phyloP scores from a whole-genome alignment of 441 rosid genomes.

The Adansonia rubrostipa region DNA sequence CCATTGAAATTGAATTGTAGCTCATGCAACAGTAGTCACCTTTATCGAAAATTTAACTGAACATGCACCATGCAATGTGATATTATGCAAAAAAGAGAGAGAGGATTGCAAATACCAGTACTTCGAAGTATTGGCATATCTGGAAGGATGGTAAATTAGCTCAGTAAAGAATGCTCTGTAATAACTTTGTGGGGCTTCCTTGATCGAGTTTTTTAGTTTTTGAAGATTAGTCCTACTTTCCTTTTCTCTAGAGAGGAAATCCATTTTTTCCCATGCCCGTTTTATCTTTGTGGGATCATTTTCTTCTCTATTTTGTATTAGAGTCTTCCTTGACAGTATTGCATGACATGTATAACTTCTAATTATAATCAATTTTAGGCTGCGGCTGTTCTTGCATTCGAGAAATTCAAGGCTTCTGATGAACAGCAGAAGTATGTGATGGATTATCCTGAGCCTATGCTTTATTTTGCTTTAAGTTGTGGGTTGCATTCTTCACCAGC shows the following conservation, averaged over 20 bases:
- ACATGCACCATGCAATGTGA: slow-evolving; percentile 8
- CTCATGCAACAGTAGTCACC: slow-evolving; percentile 1
- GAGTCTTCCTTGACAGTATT: slow-evolving; percentile 14
- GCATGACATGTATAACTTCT: neutral
- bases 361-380: slow-evolving; percentile 45
- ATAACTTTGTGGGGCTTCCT: slow-evolving; percentile 9
- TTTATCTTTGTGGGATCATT: neutral
- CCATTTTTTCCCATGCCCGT: neutral
- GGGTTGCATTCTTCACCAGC: slow-evolving; percentile 81
- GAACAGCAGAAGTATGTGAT: slow-evolving; percentile 54
- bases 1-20: neutral
- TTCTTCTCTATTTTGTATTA: slow-evolving; percentile 13
- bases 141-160: neutral
- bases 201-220: neutral
- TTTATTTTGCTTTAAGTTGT: slow-evolving; percentile 62
- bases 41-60: slow-evolving; percentile 4
- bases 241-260: neutral
- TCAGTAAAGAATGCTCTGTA: slow-evolving; percentile 10
- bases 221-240: slow-evolving; percentile 5
- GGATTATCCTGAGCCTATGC: slow-evolving; percentile 66
- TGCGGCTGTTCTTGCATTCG: slow-evolving; percentile 53
- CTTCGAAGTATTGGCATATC: neutral
- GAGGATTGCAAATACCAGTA: neutral
- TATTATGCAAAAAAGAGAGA: neutral
- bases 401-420: slow-evolving; percentile 56